These are phyloP conservation scores for Acanthamoeba healyi DNA, from an alignment of 208 protist genomes.

Conservation along the genomic window DNA sequence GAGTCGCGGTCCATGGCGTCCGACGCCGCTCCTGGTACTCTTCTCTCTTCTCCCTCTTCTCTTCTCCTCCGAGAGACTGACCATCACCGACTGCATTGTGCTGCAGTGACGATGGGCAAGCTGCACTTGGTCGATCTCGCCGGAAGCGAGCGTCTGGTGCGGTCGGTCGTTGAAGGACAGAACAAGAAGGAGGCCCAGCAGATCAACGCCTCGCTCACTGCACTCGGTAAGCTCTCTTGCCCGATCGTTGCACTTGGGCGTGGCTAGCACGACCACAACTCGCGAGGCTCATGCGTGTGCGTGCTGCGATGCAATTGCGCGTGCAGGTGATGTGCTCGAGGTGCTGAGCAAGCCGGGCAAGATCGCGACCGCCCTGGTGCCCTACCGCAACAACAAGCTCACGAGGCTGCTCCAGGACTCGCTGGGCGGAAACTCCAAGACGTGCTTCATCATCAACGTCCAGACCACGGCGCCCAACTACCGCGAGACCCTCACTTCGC, in stretches of 20 bases:
- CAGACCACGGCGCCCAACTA: constrained; percentile 88
- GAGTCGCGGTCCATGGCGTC: not conserved
- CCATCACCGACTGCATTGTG: too few relatives aligned
- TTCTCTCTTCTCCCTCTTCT: too few relatives aligned
- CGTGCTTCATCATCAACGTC: constrained; percentile 91
- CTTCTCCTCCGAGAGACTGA: not conserved
- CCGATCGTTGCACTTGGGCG: too few relatives aligned
- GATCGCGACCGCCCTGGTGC: constrained; percentile 85
- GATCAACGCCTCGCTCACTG: constrained; percentile 79
- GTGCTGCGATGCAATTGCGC: not conserved
- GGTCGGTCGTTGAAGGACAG: constrained; percentile 40
- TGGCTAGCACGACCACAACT: not conserved
- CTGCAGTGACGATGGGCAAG: constrained; percentile 70
- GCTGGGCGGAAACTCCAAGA: constrained; percentile 89
- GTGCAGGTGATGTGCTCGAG: constrained; percentile 33
- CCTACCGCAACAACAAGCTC: constrained; percentile 92
- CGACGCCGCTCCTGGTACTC: constrained; percentile 10
- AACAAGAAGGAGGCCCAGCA: constrained; percentile 77
- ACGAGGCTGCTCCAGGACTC: constrained; percentile 90
- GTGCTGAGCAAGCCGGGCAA: constrained; percentile 80
- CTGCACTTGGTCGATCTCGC: constrained; percentile 83
- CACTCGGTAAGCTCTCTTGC: constrained; percentile 66
- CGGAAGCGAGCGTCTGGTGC: constrained; percentile 67
- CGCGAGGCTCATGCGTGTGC: not conserved
- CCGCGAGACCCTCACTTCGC: constrained; percentile 91